Evolutionary conservation across 106 monocot genomes (phyloP), one percentile per base, ranked within the genome.

Genomic region (Phalaenopsis aphrodite): DNA sequence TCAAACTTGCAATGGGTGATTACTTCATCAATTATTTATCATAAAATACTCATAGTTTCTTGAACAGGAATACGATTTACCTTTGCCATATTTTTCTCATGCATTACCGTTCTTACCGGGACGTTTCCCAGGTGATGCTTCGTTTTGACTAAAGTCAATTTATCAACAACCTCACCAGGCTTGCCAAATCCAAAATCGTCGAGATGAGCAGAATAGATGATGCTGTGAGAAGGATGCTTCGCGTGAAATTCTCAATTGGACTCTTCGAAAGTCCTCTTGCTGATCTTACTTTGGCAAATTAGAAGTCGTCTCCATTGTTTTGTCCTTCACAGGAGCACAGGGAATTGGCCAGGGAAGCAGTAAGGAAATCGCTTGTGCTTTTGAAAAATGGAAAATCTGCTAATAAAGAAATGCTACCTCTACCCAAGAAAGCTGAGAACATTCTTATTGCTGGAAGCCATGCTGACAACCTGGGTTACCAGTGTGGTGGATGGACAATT

Each of bases 171-270:
- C 30, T 0, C 47, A 88, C 89, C 3, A 42, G 45, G 16, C 85
- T 88, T 30, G 91, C 93, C 18, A 83, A 86, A 42, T 71, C 77
- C 15, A 87, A 87, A 19, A 19, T 79, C 11, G 86, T 91, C 46
- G 82, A 84, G 23, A 96, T 91, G 93, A 84, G 79, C 78, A 83
- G 96, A 81, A 96, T 91, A 18, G 82, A 96, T 52, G 95, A 96
- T 85, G 93, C 91, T 1, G 93, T 93, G 19, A 86, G 77, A 64
- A 89, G 91, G 64, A 96, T 96, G 16, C 82, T 96, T 41, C 82
- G 91, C 9, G 85, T 96, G 19, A 93, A 96, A 71, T 91, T 96
- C 81, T 38, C 77, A 45, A 82, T 91, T 85, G 93, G 96, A n/a
- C 91, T 96, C 17, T 96, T 96, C 76, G 89, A 96, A 85, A 88